Evolutionary conservation across 2,329 filamentous ascomycete species (phyloP).

Genomic region (Colletotrichum lupini): DNA sequence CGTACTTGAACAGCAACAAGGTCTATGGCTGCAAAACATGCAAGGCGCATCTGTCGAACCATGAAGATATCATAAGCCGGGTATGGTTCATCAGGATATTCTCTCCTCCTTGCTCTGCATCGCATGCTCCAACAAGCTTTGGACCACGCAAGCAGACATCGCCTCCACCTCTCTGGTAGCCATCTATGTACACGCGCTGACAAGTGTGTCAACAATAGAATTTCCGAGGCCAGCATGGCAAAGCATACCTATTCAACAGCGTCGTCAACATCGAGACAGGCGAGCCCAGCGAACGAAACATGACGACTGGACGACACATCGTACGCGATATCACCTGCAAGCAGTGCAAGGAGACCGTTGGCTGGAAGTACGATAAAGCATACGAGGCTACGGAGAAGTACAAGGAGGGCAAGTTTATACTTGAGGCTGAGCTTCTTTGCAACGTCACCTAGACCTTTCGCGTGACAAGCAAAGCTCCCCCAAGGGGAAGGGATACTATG

Average conservation of each 20-base stretch:
- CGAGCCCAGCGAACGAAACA: constrained; percentile 92
- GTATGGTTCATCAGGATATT: constrained; percentile 63
- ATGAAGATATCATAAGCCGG: constrained; percentile 94
- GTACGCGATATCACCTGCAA: constrained; percentile 93
- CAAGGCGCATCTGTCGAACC: constrained; percentile 95
- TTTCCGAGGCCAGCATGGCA: constrained; percentile 97
- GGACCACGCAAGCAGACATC: background rate
- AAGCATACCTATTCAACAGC: constrained; percentile 93
- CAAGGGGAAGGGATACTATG: background rate
- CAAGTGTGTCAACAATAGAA: constrained; percentile 68
- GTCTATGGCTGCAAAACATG: constrained; percentile 95
- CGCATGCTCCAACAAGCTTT: background rate
- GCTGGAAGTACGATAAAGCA: constrained; percentile 99
- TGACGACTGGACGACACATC: constrained; percentile 96
- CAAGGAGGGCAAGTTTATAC: constrained; percentile 98
- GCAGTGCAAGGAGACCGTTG: constrained; percentile 91
- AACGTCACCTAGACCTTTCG: constrained; percentile 68
- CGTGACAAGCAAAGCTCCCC: background rate
- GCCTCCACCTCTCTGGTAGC: background rate
- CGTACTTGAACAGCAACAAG: constrained; percentile 85
- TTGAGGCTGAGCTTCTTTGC: constrained; percentile 91
- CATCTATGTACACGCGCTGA: background rate
- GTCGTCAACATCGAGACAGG: constrained; percentile 91
- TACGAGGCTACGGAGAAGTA: constrained; percentile 95
- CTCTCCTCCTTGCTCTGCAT: background rate